These are phyloP conservation scores for Fusarium siculi DNA, from an alignment of 2,329 filamentous ascomycete genomes.

Conservation along the genomic window DNA sequence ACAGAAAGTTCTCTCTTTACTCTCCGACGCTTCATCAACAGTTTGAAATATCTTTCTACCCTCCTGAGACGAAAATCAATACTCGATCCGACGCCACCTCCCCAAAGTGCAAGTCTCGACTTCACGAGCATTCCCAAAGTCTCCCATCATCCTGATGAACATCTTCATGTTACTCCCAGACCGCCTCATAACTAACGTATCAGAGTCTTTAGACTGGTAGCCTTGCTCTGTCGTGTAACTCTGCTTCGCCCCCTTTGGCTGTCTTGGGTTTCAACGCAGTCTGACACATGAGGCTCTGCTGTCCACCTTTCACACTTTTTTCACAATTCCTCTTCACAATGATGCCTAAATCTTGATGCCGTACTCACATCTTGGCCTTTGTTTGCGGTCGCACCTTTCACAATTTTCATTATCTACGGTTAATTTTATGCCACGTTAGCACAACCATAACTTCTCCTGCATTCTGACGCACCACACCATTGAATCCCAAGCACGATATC, in stretches of 20 bases:
- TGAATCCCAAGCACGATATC: too few relatives aligned
- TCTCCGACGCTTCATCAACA: too few relatives aligned
- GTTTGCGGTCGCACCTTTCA: background rate
- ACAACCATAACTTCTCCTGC: constrained; percentile 19
- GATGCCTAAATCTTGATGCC: constrained; percentile 1
- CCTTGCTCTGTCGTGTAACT: constrained; percentile 3
- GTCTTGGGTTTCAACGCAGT: background rate
- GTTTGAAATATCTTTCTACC: too few relatives aligned
- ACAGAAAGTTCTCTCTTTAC: background rate
- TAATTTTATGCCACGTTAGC: constrained; percentile 27
- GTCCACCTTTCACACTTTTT: background rate
- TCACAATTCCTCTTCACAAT: background rate
- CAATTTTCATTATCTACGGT: background rate
- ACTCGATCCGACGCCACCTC: background rate
- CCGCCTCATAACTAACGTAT: background rate
- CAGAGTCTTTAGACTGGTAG: accelerated
- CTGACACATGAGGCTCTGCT: constrained; percentile 31
- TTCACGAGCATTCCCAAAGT: background rate
- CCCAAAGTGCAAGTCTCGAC: background rate
- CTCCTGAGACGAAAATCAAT: background rate
- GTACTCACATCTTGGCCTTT: background rate
- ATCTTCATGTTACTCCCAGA: background rate
- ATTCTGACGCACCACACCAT: constrained; percentile 13
- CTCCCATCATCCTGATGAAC: accelerated
- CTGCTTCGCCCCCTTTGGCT: constrained; percentile 7